phyloP scores from a whole-genome alignment of 345 rosid genomes.

The Acer yangbiense region DNA sequence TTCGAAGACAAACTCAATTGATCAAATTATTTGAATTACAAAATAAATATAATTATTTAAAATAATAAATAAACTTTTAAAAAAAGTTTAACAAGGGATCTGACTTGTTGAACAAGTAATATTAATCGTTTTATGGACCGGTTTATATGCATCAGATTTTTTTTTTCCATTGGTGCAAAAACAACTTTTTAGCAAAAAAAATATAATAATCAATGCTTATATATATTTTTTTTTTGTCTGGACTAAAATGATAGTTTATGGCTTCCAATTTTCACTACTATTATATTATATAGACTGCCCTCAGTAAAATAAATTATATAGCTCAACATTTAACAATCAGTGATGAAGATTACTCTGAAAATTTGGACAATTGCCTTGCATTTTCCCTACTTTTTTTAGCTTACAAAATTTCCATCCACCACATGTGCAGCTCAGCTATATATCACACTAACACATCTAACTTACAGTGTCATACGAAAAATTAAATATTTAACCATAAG shows the following conservation, averaged over 20 bases:
- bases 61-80: too few relatives aligned
- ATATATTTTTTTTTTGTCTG: too few relatives aligned
- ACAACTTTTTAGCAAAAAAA: too few relatives aligned
- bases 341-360: slow-evolving; percentile 6
- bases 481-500: not conserved
- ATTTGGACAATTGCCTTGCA: not conserved
- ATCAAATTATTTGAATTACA: too few relatives aligned
- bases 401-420: slow-evolving; percentile 23
- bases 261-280: not conserved
- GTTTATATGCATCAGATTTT: too few relatives aligned
- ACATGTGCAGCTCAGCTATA: slow-evolving; percentile 2
- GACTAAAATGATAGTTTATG: not conserved
- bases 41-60: too few relatives aligned
- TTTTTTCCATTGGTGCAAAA: too few relatives aligned
- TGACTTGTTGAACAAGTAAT: too few relatives aligned
- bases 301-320: not conserved
- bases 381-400: slow-evolving; percentile 2
- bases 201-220: too few relatives aligned
- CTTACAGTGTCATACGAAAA: slow-evolving; percentile 6
- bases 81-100: too few relatives aligned
- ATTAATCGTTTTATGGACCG: too few relatives aligned
- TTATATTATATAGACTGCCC: not conserved
- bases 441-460: not conserved
- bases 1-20: too few relatives aligned
- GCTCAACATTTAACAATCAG: not conserved